Conservation (phyloP, 768 basidiomycete species). For the Tricholoma saponaceum region DNA sequence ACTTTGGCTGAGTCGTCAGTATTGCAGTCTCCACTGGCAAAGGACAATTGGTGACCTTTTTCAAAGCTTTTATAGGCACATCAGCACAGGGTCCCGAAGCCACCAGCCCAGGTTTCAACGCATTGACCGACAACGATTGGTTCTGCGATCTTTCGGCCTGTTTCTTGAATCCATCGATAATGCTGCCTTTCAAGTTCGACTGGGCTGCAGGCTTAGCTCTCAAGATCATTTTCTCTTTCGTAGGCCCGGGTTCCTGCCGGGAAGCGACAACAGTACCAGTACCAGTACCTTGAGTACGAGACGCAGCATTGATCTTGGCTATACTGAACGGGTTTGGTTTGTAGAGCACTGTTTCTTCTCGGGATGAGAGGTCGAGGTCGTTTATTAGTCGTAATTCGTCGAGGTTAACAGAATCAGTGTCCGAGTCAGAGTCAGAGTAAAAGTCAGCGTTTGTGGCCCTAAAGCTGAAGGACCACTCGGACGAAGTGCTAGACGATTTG, state of each 20-base stretch:
- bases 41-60: neutral
- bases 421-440: conserved; percentile 20
- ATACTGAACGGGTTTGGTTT: conserved; percentile 80
- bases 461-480: conserved; percentile 37
- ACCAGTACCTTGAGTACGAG: conserved; percentile 27
- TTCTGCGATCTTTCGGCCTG: conserved; percentile 24
- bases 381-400: conserved; percentile 29
- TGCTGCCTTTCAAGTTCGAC: conserved; percentile 14
- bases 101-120: neutral
- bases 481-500: neutral
- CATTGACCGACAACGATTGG: neutral
- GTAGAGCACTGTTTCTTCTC: conserved; percentile 60
- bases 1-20: neutral
- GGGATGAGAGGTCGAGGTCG: conserved; percentile 56
- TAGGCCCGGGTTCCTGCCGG: neutral
- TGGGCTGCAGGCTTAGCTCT: neutral
- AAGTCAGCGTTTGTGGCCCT: conserved; percentile 19
- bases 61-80: neutral
- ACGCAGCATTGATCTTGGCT: conserved; percentile 72
- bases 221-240: neutral
- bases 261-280: neutral
- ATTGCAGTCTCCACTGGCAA: neutral
- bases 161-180: conserved; percentile 44
- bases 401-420: neutral
- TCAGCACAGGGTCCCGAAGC: neutral